Evolutionary conservation across 2,329 filamentous ascomycete genomes (phyloP), one percentile per base, ranked within the genome.

Genomic region (Trichoderma sp.): DNA sequence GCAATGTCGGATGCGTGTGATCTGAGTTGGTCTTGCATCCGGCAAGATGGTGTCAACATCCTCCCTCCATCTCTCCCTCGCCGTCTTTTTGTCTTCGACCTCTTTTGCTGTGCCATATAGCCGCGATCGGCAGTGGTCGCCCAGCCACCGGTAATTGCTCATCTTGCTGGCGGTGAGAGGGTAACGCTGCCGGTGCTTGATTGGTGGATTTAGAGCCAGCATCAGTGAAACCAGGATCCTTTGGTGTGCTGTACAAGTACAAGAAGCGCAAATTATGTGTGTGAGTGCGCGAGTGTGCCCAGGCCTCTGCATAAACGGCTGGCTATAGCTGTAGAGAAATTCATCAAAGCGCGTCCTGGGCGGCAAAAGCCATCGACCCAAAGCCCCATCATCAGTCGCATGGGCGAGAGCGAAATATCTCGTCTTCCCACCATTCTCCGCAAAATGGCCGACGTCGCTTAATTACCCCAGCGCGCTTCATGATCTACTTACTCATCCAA

Each of bases 391-490:
- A 34, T 39, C 37, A 39, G 37, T 39, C 5, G 37, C 37, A 39
- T 39, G 37, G 37, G n/a, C 18, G 43, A 21, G n/a, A 24, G 21
- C n/a, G 46, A 49, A 10, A 21, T 30, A 43, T 39, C 16, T 18
- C 5, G 16, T 49, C 46, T 16, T 49, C 11, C 21, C 46, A 49
- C n/a, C 46, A 49, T 43, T 34, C 63, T 66, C 63, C 63, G 63
- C 54, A 66, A 51, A 66, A 59, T 66, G 63, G 39, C 63, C 63
- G 63, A 66, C 30, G 52, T 66, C 63, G 63, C 52, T 66, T 66
- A 58, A 28, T 26, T 18, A 49, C 63, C 54, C 39, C 28, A 54
- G 63, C 37, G 61, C 30, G 14, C 28, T 49, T 66, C 52, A 58
- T 66, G 37, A 28, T 54, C 24, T 24, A 28, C 24, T 56, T 24